Conservation (phyloP, 768 basidiomycete species). For the Guyanaporus albipodus region DNA sequence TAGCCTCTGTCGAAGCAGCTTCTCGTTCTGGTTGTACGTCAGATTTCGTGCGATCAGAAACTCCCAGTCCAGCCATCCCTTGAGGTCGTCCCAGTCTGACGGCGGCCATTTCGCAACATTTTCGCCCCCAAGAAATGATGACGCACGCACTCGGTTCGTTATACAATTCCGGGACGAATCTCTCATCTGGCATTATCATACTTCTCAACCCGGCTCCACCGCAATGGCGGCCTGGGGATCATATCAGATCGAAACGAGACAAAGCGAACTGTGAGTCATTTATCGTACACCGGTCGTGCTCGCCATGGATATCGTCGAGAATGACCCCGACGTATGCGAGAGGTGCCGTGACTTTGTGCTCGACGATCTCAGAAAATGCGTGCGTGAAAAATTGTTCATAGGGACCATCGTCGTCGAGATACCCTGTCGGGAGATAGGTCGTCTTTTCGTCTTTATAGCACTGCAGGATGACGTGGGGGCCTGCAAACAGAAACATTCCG, state of each 20-base stretch:
- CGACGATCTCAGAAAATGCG: not conserved
- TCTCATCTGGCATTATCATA: not conserved
- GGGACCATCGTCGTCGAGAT: not conserved
- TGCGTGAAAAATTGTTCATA: not conserved
- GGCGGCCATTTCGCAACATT: not conserved
- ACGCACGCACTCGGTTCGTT: slow-evolving; percentile 3
- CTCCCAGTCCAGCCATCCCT: not conserved
- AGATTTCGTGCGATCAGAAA: not conserved
- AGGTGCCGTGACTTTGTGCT: not conserved
- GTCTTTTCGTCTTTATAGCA: slow-evolving; percentile 3
- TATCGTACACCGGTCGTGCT: not conserved
- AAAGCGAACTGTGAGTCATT: not conserved
- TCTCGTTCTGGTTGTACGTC: not conserved
- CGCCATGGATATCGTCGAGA: slow-evolving; percentile 4
- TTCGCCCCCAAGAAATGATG: not conserved
- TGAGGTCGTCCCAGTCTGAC: slow-evolving; percentile 5
- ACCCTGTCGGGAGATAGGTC: not conserved
- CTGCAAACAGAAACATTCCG: slow-evolving; percentile 9
- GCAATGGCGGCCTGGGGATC: slow-evolving; percentile 1
- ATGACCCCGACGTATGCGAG: not conserved
- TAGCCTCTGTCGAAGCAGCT: not conserved
- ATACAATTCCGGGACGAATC: not conserved
- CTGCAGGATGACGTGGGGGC: slow-evolving; percentile 6
- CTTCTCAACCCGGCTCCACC: not conserved
- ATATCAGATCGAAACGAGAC: not conserved